Evolutionary conservation across 306 rosid genomes (phyloP).

Genomic region (Albizia julibrissin): DNA sequence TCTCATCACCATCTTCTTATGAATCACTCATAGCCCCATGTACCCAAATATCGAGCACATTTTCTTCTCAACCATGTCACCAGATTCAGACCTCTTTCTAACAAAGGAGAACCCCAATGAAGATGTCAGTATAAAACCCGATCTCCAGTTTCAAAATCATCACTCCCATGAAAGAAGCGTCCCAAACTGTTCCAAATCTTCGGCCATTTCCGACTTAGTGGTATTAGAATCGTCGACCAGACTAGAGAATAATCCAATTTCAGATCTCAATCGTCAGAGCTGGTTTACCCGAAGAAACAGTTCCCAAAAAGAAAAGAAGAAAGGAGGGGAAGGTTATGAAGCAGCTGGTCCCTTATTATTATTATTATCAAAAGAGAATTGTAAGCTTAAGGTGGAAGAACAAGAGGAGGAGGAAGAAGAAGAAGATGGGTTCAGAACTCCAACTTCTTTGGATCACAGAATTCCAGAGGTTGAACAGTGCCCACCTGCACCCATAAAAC

Average conservation of each 20-base stretch:
- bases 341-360: not conserved
- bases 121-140: conserved; percentile 1
- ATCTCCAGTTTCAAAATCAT: not conserved
- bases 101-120: conserved; percentile 29
- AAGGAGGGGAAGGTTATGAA: not conserved
- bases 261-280: not conserved
- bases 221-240: not conserved
- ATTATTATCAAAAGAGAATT: not conserved
- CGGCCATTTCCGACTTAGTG: not conserved
- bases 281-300: not conserved
- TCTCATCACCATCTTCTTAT: not conserved
- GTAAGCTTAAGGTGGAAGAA: not conserved
- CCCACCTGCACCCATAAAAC: conserved; percentile 68
- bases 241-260: not conserved
- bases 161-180: not conserved
- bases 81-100: conserved; percentile 31
- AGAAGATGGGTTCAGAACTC: conserved; percentile 71
- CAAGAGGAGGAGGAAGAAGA: conserved; percentile 15
- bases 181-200: not conserved
- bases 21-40: conserved; percentile 23
- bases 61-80: conserved; percentile 35
- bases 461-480: conserved; percentile 47
- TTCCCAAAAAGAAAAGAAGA: not conserved
- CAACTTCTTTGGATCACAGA: conserved; percentile 54
- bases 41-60: conserved; percentile 10